phyloP scores from a whole-genome alignment of 225 moss, liverwort and hornwort species.

The Anthoceros angustus region DNA sequence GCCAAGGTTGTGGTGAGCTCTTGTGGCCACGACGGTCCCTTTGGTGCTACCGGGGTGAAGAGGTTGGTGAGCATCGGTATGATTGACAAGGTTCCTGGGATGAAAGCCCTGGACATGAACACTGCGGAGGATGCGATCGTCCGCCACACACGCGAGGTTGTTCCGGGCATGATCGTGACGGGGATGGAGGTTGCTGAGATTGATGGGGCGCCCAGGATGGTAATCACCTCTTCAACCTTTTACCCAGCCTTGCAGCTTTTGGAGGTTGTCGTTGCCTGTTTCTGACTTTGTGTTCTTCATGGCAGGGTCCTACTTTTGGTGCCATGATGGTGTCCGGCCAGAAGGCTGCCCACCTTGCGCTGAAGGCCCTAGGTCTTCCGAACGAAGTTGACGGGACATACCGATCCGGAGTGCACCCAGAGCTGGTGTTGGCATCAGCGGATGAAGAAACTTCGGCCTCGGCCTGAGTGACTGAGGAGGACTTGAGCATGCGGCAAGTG shows the following conservation, averaged over 20 bases:
- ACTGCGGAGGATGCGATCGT: slow-evolving; percentile 85
- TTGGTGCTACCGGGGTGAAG: slow-evolving; percentile 97
- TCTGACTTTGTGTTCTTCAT: not conserved
- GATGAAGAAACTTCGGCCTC: slow-evolving; percentile 46
- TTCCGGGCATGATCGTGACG: slow-evolving; percentile 91
- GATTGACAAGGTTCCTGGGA: slow-evolving; percentile 83
- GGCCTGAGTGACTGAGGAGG: slow-evolving; percentile 29
- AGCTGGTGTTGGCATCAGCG: slow-evolving; percentile 50
- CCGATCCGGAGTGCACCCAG: slow-evolving; percentile 49
- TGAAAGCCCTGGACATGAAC: slow-evolving; percentile 93
- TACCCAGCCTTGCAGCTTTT: not conserved
- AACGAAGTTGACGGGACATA: slow-evolving; percentile 91
- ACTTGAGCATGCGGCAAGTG: no score
- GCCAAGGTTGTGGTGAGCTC: slow-evolving; percentile 89
- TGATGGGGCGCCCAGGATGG: slow-evolving; percentile 91
- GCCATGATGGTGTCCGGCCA: slow-evolving; percentile 98
- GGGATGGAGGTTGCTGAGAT: slow-evolving; percentile 98
- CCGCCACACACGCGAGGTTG: slow-evolving; percentile 64
- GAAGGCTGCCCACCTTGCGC: slow-evolving; percentile 77
- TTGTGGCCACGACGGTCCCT: slow-evolving; percentile 88
- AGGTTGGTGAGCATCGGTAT: slow-evolving; percentile 66
- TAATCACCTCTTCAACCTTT: not conserved
- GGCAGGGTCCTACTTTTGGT: slow-evolving; percentile 86
- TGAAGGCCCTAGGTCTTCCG: slow-evolving; percentile 61
- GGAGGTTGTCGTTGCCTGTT: not conserved